Evolutionary conservation across 495 filamentous ascomycete genomes (phyloP), one percentile per base, ranked within the genome.

Genomic region (Hyaloscypha finlandica): DNA sequence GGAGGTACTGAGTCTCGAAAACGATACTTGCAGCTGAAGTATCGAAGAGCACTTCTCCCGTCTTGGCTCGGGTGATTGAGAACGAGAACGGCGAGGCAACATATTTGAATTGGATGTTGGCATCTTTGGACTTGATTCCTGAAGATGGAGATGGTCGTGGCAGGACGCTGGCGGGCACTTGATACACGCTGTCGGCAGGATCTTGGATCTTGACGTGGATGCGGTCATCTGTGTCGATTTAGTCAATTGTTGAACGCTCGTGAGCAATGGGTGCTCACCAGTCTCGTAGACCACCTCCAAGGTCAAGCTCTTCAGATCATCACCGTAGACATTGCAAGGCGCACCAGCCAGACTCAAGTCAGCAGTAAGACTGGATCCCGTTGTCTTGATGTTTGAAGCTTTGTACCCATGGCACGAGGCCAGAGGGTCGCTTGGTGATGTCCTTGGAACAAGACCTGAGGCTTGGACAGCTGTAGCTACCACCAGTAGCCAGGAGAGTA

Each of bases 181-280:
- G 90, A 71, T 94, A 97, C 25, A 91, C 86, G 60, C 85, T 80
- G 61, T 92, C 85, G n/a, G 82, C 86, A 30, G 85, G 79, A 76
- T 96, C 92, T 65, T 90, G 86, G 64, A 97, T 94, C 73, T 90
- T 88, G 69, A 96, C 89, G 76, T 95, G 92, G 11, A 96, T 86
- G 20, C 92, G 89, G 31, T 83, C 81, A 48, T 90, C 91, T 48
- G 42, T 93, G 48, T 9, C 39, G 32, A 16, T 42, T 14, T 20
- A 4, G 58, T 64, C 48, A 66, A 19, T 52, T 32, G 33, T 35
- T 25, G 1, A n/a, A 14, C 58, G 22, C 60, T 19, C 59, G 66
- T 77, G 61, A 70, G 65, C 37, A 42, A 45, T 22, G 53, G 32
- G 57, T 37, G 81, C 85, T 76, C 71, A 93, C 90, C 84, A 8